Evolutionary conservation across 352 stramenopile genomes (phyloP), one percentile per base, ranked within the genome.

Genomic region (Pythium rhizo-oryzae): DNA sequence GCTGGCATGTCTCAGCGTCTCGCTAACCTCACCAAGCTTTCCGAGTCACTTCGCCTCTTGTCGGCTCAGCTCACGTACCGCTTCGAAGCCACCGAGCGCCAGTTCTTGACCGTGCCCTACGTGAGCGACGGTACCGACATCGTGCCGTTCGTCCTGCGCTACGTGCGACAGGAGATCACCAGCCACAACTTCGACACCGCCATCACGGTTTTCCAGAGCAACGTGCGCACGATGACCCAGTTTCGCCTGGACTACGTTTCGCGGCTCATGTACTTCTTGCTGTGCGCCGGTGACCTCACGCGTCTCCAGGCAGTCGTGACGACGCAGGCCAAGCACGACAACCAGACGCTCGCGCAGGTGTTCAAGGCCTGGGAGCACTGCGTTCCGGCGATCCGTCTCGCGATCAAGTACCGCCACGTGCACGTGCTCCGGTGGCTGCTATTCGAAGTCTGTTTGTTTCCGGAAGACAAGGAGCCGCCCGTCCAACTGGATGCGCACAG

Each of bases 341-440:
- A n/a, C 25, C 50, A 56, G 50, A 56, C 50, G 9, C 0, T 41
- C 3, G 50, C 25, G 8, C n/a, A 39, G 8, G 50, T 56, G 23
- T 13, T 56, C 12, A 28, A 41, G 50, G 25, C 24, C 19, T 56
- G 24, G 35, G 35, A 41, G 12, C 7, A 41, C 23, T 37, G 8
- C 21, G 50, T 39, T 7, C 24, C 50, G 16, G 50, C 25, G 4
- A 23, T 56, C 11, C 24, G 50, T 11, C 8, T 56, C 25, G 50
- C 50, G n/a, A 37, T 56, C 25, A 41, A 56, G 25, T 25, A 56
- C 50, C 50, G 50, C 24, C 7, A 18, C 23, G 19, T 39, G 8
- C 15, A n/a, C 9, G 25, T 56, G 23, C 50, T 56, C 23, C 23
- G 39, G 50, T 56, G 50, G 50, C 50, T 56, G n/a, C 50, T 56